Conservation (phyloP, 139 green algal genomes). For the Nannochloris sp. region DNA sequence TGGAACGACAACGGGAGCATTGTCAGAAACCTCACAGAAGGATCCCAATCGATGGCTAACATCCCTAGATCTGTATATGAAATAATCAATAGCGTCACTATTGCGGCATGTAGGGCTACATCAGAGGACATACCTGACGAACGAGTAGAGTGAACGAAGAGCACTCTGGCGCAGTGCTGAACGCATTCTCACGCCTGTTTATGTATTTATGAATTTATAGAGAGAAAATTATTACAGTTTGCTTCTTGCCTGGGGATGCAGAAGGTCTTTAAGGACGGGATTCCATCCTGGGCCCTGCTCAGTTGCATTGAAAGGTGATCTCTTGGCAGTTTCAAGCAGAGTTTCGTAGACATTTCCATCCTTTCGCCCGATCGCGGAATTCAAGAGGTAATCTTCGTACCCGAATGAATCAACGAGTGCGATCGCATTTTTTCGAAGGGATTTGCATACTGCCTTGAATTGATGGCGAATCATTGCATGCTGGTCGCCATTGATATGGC, state of each 20-base stretch:
- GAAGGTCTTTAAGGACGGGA: slow-evolving; percentile 52
- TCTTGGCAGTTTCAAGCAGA: slow-evolving; percentile 61
- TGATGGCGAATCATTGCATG: slow-evolving; percentile 28
- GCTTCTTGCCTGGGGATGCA: slow-evolving; percentile 16
- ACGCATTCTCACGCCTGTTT: too few species aligned
- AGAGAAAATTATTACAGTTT: background rate
- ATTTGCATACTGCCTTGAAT: slow-evolving; percentile 47
- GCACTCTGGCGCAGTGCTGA: too few species aligned
- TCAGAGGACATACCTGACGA: too few species aligned
- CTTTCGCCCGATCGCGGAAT: slow-evolving; percentile 58
- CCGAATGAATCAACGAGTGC: slow-evolving; percentile 75
- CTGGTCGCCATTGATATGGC: slow-evolving; percentile 51
- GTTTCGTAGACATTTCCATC: slow-evolving; percentile 78
- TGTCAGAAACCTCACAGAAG: too few species aligned
- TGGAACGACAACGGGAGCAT: too few species aligned
- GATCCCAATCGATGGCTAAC: too few species aligned
- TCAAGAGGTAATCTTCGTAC: slow-evolving; percentile 72
- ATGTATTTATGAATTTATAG: too few species aligned
- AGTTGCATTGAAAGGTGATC: slow-evolving; percentile 72
- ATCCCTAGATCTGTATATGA: too few species aligned
- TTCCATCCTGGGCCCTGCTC: slow-evolving; percentile 76
- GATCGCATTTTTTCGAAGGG: slow-evolving; percentile 71
- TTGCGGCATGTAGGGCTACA: too few species aligned
- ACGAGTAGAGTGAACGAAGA: too few species aligned
- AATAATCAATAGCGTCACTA: too few species aligned